A percentile compares a stretch with the other conserved stretches of the same genome.
phyloP scores from a whole-genome alignment of 805 yeast genomes.

The Saccharomycopsis guyanensis region DNA sequence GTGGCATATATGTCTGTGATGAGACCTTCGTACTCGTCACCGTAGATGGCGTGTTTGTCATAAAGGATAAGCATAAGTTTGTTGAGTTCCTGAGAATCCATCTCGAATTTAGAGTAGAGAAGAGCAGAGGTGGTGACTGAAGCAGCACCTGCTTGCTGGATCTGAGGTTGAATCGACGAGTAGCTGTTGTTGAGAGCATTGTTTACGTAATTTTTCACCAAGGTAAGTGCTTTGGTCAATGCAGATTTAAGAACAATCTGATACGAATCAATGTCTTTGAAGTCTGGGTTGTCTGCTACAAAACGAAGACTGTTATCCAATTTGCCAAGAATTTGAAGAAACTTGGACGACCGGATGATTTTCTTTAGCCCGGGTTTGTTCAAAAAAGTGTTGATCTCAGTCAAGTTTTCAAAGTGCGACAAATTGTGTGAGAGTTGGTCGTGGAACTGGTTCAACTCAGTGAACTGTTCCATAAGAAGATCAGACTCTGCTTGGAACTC shows the following conservation, averaged over 20 bases:
- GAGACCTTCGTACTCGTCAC: constrained; percentile 57
- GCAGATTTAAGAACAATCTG: constrained; percentile 73
- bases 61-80: constrained; percentile 23
- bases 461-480: constrained; percentile 40
- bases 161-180: constrained; percentile 23
- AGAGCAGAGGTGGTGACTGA: constrained; percentile 53
- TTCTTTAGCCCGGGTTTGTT: constrained; percentile 65
- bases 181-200: constrained; percentile 31
- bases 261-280: constrained; percentile 64
- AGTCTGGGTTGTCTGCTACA: constrained; percentile 45
- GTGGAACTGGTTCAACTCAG: constrained; percentile 34
- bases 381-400: constrained; percentile 57
- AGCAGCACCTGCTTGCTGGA: constrained; percentile 21
- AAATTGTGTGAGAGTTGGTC: constrained; percentile 42
- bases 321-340: constrained; percentile 43
- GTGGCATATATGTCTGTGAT: constrained; percentile 54
- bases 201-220: constrained; percentile 60
- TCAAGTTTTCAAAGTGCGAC: constrained; percentile 60
- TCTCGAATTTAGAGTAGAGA: constrained; percentile 55
- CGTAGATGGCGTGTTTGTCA: constrained; percentile 26
- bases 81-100: constrained; percentile 33
- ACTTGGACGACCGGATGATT: constrained; percentile 47
- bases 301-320: constrained; percentile 65
- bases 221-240: constrained; percentile 68
- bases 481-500: constrained; percentile 56